These are phyloP conservation scores for Fusarium sp. DNA, from an alignment of 2,329 filamentous ascomycete genomes.

Conservation along the genomic window DNA sequence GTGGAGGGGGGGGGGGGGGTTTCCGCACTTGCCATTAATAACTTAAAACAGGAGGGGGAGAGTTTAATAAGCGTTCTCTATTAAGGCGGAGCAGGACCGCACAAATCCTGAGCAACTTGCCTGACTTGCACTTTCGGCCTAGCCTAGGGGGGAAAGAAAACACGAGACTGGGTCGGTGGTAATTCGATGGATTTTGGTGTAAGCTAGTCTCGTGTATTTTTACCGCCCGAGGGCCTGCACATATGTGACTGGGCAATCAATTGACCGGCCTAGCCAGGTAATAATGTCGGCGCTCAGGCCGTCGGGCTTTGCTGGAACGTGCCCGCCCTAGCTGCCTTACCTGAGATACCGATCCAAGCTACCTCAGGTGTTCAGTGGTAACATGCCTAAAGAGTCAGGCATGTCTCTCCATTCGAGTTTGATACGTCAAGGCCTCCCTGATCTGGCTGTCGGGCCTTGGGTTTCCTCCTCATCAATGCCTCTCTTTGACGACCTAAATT, in stretches of 20 bases:
- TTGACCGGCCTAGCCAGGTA: neutral
- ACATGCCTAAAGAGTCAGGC: constrained; percentile 18
- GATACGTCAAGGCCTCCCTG: neutral
- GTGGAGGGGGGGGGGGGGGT: neutral
- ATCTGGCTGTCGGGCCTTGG: neutral
- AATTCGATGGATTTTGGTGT: neutral
- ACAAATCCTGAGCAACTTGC: neutral
- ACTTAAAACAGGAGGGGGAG: neutral
- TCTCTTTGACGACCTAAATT: neutral
- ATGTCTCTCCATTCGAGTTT: neutral
- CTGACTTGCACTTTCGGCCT: neutral
- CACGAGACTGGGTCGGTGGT: neutral
- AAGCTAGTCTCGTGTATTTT: neutral
- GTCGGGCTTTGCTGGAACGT: constrained; percentile 6
- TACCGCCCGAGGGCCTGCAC: neutral
- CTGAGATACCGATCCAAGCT: neutral
- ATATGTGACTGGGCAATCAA: neutral
- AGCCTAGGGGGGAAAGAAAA: neutral
- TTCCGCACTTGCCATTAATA: constrained; percentile 12
- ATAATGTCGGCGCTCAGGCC: constrained; percentile 20
- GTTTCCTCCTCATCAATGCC: neutral
- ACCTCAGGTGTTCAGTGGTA: neutral
- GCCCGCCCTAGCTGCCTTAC: neutral
- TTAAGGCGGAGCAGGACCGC: constrained; percentile 8
- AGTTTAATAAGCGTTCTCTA: neutral